A percentile compares a stretch with the other conserved stretches of the same genome.
These are phyloP conservation scores for Ceratobasidium sp. DNA, from an alignment of 1,284 basidiomycete species.

Conservation along the genomic window DNA sequence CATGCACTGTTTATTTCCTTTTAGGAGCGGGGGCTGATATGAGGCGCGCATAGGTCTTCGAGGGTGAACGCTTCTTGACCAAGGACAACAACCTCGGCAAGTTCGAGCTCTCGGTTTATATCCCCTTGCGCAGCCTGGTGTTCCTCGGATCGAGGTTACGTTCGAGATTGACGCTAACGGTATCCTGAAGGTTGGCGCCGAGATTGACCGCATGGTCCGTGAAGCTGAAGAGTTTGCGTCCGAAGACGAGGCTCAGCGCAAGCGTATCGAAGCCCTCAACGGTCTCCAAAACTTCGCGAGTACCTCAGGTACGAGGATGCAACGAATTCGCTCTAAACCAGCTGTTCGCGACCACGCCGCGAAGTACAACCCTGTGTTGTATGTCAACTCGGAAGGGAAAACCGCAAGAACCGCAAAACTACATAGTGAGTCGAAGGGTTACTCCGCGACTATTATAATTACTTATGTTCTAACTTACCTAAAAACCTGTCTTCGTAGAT, in stretches of 20 bases:
- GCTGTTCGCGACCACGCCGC: background rate
- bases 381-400: background rate
- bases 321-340: constrained; percentile 1
- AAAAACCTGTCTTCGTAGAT: background rate
- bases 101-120: too few species aligned
- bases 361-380: background rate
- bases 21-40: constrained; percentile 54
- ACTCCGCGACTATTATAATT: background rate
- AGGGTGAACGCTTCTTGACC: too few species aligned
- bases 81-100: too few species aligned
- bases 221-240: too few species aligned
- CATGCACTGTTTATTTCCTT: background rate
- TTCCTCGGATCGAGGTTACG: too few species aligned
- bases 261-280: too few species aligned
- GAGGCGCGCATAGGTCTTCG: too few species aligned
- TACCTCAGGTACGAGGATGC: background rate
- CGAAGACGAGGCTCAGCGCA: too few species aligned
- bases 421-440: background rate
- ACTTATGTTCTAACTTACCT: background rate
- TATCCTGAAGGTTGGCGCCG: too few species aligned
- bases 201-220: too few species aligned
- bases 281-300: background rate
- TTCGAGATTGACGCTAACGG: too few species aligned
- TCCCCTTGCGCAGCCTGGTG: too few species aligned
- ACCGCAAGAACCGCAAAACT: background rate